Percentiles rank a stretch among this genome's conserved stretches.
phyloP scores from a whole-genome alignment of 495 filamentous ascomycete genomes.

The Penicillium coprophilum region DNA sequence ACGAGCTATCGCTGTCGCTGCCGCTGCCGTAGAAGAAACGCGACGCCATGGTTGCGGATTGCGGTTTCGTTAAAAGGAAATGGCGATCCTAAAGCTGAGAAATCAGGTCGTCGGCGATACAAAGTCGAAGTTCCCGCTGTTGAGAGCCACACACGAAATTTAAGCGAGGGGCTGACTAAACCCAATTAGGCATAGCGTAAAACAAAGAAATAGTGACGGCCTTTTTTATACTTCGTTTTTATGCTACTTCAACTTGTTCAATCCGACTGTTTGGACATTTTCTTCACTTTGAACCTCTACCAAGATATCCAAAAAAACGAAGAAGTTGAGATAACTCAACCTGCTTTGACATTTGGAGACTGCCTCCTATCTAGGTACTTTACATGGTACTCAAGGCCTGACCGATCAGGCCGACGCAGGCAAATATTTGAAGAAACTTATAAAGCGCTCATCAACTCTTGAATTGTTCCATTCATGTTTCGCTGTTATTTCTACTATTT shows the following conservation, averaged over 20 bases:
- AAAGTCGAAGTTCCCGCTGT: slow-evolving; percentile 40
- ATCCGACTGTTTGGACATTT: neutral
- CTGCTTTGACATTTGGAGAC: neutral
- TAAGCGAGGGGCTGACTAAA: slow-evolving; percentile 51
- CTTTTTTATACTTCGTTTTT: slow-evolving; percentile 6
- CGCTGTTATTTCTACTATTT: neutral
- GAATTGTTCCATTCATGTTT: neutral
- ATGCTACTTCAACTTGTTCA: neutral
- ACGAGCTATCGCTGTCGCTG: slow-evolving; percentile 78
- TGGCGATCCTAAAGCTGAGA: slow-evolving; percentile 29
- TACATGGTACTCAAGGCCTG: neutral
- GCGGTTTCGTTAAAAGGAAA: slow-evolving; percentile 19
- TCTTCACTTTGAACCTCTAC: neutral
- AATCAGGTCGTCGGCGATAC: slow-evolving; percentile 28
- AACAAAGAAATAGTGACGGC: slow-evolving; percentile 5
- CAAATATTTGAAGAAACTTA: neutral
- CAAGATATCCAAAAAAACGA: neutral
- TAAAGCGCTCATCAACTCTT: neutral
- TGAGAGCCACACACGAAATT: slow-evolving; percentile 53
- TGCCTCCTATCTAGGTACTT: neutral
- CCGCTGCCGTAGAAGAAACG: slow-evolving; percentile 94
- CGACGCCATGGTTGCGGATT: slow-evolving; percentile 55
- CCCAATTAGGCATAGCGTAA: slow-evolving; percentile 30
- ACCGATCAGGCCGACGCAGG: slow-evolving; percentile 1
- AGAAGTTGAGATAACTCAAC: neutral